Percentiles rank a stretch among this genome's conserved stretches.
Conservation (phyloP, 2,329 filamentous ascomycete species). For the Rugonectria rugulosa region DNA sequence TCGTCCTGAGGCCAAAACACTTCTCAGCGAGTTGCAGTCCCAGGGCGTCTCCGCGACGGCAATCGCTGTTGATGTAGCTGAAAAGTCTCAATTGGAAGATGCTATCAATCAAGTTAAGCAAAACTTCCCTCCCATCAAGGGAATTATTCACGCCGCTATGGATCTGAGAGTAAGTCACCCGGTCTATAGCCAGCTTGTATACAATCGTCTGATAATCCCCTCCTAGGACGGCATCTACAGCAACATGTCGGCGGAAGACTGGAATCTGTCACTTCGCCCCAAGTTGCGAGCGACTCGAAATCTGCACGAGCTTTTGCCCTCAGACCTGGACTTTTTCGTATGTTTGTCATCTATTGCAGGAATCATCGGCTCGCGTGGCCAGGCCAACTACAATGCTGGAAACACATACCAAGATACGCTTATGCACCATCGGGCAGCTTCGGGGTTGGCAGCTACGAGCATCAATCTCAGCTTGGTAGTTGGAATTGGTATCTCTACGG, state of each 20-base stretch:
- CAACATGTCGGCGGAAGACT: conserved; percentile 53
- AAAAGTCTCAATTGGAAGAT: conserved; percentile 5
- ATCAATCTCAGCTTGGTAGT: no score
- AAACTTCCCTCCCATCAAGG: conserved; percentile 44
- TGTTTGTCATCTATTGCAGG: conserved; percentile 51
- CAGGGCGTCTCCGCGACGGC: conserved; percentile 3
- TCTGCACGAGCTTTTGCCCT: conserved; percentile 42
- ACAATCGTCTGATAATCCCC: not conserved
- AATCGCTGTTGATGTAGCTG: conserved; percentile 7
- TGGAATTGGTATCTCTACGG: no score
- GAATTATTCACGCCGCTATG: conserved; percentile 52
- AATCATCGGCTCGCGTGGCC: conserved; percentile 43
- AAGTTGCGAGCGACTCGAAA: conserved; percentile 55
- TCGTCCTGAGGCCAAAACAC: conserved; percentile 5
- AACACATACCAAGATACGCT: conserved; percentile 47
- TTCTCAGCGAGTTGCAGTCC: conserved; percentile 1
- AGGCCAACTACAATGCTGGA: conserved; percentile 42
- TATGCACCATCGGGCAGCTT: no score
- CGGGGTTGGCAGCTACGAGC: no score
- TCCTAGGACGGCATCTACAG: conserved; percentile 43
- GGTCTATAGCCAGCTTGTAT: not conserved
- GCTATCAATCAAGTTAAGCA: no score
- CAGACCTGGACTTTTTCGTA: conserved; percentile 51
- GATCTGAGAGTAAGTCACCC: conserved; percentile 18
- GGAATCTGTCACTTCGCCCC: no score